These are phyloP conservation scores for Solanum hybrid DNA, from an alignment of 305 asterid genomes.

Conservation along the genomic window DNA sequence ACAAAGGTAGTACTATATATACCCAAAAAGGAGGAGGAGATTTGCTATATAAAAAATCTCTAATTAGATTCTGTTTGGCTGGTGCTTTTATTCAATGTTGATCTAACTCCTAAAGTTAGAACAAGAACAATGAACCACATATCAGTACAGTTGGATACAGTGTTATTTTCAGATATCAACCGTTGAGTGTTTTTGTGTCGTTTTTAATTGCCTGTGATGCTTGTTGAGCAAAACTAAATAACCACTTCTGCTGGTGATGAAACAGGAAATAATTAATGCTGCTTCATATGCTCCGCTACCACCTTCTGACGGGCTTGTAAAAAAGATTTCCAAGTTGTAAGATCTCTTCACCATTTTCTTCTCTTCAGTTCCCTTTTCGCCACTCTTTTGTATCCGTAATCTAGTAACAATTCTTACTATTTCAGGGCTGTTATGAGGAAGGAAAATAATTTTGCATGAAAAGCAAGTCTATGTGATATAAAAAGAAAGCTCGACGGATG, in stretches of 20 bases:
- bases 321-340: slow-evolving; percentile 4
- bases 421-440: not conserved
- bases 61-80: not conserved
- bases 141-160: not conserved
- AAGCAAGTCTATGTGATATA: not conserved
- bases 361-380: not conserved
- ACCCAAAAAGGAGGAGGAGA: not conserved
- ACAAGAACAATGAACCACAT: not conserved
- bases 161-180: not conserved
- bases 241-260: not conserved
- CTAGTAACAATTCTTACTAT: not conserved
- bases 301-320: not conserved
- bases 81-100: not conserved
- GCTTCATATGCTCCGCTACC: slow-evolving; percentile 11
- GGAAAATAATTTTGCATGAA: not conserved
- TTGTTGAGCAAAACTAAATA: not conserved
- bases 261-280: slow-evolving; percentile 11
- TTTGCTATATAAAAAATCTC: not conserved
- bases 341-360: not conserved
- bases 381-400: not conserved
- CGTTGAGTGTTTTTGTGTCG: not conserved
- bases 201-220: not conserved
- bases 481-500: not conserved
- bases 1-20: not conserved
- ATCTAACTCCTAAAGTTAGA: not conserved